A percentile compares a stretch with the other conserved stretches of the same genome.
phyloP scores from a whole-genome alignment of 306 rosid species.

The Cucumis melo region DNA sequence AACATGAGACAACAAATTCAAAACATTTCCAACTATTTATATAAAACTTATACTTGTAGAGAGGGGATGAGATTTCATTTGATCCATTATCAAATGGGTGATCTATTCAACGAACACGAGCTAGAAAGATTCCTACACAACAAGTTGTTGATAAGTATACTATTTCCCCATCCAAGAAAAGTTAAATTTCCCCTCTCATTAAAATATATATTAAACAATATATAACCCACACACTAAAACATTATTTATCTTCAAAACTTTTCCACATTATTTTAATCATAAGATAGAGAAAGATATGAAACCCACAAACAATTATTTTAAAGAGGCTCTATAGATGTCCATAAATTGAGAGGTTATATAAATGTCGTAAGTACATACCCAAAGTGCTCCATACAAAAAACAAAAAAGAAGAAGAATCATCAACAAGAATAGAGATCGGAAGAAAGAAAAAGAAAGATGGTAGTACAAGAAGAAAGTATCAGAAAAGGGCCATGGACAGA shows the following conservation, averaged over 20 bases:
- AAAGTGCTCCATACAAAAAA: background rate
- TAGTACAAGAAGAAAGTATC: constrained; percentile 6
- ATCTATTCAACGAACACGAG: no score
- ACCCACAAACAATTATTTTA: background rate
- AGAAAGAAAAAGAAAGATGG: constrained; percentile 8
- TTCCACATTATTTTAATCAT: background rate
- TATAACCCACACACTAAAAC: background rate
- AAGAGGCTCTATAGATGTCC: background rate
- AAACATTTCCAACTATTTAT: no score
- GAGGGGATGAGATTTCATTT: no score
- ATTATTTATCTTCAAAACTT: background rate
- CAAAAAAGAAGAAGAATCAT: background rate
- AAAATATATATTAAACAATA: background rate
- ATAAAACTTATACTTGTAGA: no score
- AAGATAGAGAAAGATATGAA: background rate
- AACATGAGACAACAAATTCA: no score
- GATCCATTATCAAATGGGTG: no score
- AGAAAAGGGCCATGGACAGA: constrained; percentile 97
- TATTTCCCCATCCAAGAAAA: background rate
- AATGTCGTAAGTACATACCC: background rate
- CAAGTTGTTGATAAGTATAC: no score
- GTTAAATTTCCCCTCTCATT: background rate
- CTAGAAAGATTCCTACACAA: no score
- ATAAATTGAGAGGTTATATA: background rate
- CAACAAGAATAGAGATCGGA: background rate